A percentile compares a stretch with the other conserved stretches of the same genome.
Evolutionary conservation across 164 flowering plant species (phyloP).

Genomic region (Santalum album): DNA sequence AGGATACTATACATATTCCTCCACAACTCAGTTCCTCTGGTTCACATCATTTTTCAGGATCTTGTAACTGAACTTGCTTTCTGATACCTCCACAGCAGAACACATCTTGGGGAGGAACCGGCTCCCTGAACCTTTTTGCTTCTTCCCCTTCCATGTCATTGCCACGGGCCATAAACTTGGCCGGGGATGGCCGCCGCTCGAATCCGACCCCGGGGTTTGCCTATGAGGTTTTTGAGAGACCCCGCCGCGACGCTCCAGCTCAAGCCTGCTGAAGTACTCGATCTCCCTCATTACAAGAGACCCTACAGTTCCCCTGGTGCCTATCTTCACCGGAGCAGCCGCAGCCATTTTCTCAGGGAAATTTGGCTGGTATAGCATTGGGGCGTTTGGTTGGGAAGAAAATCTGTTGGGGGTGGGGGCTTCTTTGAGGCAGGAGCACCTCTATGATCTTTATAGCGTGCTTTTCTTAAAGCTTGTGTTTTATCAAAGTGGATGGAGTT

Average conservation of each 20-base stretch:
- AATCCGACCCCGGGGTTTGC: conserved; percentile 5
- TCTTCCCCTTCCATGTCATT: conserved; percentile 18
- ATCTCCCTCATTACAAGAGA: conserved; percentile 27
- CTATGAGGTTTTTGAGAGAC: neutral
- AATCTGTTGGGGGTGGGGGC: neutral
- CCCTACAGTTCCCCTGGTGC: conserved; percentile 26
- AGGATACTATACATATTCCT: too few species aligned
- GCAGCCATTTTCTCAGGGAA: conserved; percentile 11
- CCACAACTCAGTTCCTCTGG: too few species aligned
- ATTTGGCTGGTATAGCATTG: conserved; percentile 3
- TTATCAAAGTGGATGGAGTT: neutral
- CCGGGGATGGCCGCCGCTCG: neutral
- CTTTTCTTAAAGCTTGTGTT: neutral
- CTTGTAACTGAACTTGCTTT: conserved; percentile 14
- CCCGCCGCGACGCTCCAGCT: conserved; percentile 6
- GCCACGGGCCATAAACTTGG: conserved; percentile 1
- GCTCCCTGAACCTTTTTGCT: conserved; percentile 11
- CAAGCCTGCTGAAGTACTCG: conserved; percentile 21
- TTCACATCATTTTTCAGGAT: conserved; percentile 16
- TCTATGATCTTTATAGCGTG: neutral
- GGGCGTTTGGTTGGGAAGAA: neutral
- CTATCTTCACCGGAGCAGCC: conserved; percentile 18
- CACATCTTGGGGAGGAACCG: conserved; percentile 14
- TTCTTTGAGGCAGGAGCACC: neutral
- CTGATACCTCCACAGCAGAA: conserved; percentile 19